A percentile compares a stretch with the other conserved stretches of the same genome.
These are phyloP conservation scores for Cytospora mali DNA, from an alignment of 2,329 filamentous ascomycete species.

Conservation along the genomic window DNA sequence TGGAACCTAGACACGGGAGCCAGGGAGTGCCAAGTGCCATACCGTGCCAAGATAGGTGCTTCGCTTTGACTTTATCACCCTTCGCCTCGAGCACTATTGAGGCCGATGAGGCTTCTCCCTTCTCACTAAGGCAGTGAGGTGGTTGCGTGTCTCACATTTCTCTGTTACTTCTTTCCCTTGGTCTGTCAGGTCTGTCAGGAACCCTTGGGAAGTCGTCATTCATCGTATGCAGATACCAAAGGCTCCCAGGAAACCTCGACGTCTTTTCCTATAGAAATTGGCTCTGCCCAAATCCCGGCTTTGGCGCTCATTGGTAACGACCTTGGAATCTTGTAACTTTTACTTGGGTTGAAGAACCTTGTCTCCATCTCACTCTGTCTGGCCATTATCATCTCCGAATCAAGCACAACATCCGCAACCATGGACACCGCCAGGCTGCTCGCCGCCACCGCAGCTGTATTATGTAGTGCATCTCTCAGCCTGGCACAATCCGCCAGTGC, in stretches of 20 bases:
- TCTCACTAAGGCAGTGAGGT: background rate
- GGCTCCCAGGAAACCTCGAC: background rate
- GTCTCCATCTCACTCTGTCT: background rate
- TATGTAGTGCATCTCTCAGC: background rate
- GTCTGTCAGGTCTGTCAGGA: too few species aligned
- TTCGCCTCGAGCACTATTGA: too few species aligned
- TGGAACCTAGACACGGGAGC: background rate
- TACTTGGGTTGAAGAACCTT: too few species aligned
- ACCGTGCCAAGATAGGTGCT: background rate
- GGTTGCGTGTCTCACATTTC: background rate
- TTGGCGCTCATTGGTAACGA: background rate
- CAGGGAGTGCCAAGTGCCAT: background rate
- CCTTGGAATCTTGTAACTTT: too few species aligned
- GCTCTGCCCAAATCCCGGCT: background rate
- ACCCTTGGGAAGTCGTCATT: background rate
- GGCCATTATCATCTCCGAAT: background rate
- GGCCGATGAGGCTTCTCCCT: background rate
- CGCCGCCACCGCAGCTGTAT: background rate
- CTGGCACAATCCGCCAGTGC: slow-evolving; percentile 5
- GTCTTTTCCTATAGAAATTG: background rate
- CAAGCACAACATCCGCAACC: background rate
- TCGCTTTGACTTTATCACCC: background rate
- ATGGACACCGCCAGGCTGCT: background rate
- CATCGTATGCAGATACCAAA: background rate
- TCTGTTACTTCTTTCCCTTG: background rate